A percentile compares a stretch with the other conserved stretches of the same genome.
These are phyloP conservation scores for Paraphoma sp. DNA, from an alignment of 2,329 filamentous ascomycete genomes.

Conservation along the genomic window DNA sequence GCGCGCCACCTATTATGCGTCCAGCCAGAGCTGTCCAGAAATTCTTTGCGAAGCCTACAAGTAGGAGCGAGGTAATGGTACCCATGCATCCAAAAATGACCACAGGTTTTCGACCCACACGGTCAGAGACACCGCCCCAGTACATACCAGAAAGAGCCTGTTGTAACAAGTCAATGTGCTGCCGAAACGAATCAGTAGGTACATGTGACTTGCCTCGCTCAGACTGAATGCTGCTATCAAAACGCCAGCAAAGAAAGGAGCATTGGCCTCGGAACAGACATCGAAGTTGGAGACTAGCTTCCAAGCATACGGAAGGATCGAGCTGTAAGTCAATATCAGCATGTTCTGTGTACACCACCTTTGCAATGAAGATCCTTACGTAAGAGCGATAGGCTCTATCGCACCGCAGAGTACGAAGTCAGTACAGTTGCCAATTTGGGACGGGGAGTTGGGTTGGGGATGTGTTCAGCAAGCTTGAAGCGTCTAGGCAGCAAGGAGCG, in stretches of 20 bases:
- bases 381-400: constrained; percentile 84
- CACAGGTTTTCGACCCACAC: constrained; percentile 50
- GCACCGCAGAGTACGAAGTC: too few relatives aligned
- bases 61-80: constrained; percentile 80
- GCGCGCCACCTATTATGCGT: constrained; percentile 76
- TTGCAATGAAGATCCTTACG: constrained; percentile 51
- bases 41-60: constrained; percentile 82
- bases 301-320: constrained; percentile 81
- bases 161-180: neutral
- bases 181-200: neutral
- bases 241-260: constrained; percentile 84
- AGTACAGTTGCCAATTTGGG: too few relatives aligned
- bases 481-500: too few relatives aligned
- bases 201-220: constrained; percentile 69
- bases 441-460: too few relatives aligned
- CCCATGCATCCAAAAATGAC: constrained; percentile 66
- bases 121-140: constrained; percentile 49
- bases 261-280: constrained; percentile 44
- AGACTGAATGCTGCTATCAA: constrained; percentile 93
- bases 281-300: constrained; percentile 48
- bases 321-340: neutral
- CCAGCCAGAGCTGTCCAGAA: constrained; percentile 84
- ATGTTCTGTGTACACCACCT: neutral
- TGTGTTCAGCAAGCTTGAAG: too few relatives aligned
- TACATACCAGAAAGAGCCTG: constrained; percentile 70